Percentiles rank a stretch among this genome's conserved stretches.
phyloP scores from a whole-genome alignment of 106 monocot species.

The Dactylorhiza incarnata region DNA sequence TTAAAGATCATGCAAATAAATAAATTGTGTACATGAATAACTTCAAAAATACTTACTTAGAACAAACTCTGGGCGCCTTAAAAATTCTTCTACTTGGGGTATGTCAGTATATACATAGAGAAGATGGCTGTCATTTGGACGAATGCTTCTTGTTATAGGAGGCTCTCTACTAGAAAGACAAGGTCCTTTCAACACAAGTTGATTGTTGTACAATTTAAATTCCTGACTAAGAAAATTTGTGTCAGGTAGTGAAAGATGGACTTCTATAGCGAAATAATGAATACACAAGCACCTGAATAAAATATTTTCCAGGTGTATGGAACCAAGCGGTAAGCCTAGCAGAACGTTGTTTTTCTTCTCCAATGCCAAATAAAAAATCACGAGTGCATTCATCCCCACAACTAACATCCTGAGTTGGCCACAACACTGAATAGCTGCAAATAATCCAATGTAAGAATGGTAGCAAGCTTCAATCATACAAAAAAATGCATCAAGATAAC shows the following conservation, averaged over 20 bases:
- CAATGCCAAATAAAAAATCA: conserved; percentile 90
- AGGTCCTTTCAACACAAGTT: conserved; percentile 30
- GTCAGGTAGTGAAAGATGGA: background rate
- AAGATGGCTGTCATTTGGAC: conserved; percentile 36
- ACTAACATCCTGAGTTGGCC: conserved; percentile 63
- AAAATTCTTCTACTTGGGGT: conserved; percentile 82
- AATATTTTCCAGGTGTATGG: conserved; percentile 88
- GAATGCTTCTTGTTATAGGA: conserved; percentile 34
- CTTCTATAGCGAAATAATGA: conserved; percentile 1
- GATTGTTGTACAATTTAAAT: conserved; percentile 42
- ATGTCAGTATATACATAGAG: conserved; percentile 81
- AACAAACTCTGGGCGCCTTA: conserved; percentile 72
- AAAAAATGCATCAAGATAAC: background rate
- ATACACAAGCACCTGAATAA: conserved; percentile 56
- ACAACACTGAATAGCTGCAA: conserved; percentile 88
- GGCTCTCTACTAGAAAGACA: conserved; percentile 3
- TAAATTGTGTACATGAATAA: background rate
- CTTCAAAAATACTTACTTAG: conserved; percentile 50
- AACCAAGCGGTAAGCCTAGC: conserved; percentile 99
- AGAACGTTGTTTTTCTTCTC: conserved; percentile 88
- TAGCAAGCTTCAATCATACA: background rate
- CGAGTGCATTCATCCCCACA: conserved; percentile 84
- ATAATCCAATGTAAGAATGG: background rate
- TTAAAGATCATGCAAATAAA: background rate
- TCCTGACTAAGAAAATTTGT: conserved; percentile 32